Conservation (phyloP, 176 grass and related monocot species). For the Oropetium thomaeum region DNA sequence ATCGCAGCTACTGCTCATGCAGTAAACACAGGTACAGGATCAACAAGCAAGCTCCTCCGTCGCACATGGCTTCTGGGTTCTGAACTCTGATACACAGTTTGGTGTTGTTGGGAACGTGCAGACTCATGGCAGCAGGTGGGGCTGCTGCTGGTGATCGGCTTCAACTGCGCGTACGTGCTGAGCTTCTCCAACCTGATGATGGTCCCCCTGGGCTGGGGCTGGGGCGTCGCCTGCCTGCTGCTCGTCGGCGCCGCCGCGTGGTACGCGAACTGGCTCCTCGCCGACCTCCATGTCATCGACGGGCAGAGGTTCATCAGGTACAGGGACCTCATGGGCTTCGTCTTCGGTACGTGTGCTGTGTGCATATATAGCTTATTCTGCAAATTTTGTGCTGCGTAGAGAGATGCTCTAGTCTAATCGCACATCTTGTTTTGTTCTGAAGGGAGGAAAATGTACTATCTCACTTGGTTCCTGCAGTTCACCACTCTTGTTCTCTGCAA, state of each 20-base stretch:
- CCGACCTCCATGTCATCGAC: conserved; percentile 61
- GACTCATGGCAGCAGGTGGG: conserved; percentile 83
- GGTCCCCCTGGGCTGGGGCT: conserved; percentile 69
- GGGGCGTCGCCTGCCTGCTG: conserved; percentile 65
- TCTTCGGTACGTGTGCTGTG: conserved; percentile 55
- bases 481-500: conserved; percentile 61
- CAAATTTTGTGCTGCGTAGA: background rate
- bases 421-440: background rate
- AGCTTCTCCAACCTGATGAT: conserved; percentile 91
- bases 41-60: background rate
- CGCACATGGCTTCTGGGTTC: background rate
- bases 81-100: background rate
- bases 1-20: conserved; percentile 55
- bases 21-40: conserved; percentile 52
- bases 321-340: conserved; percentile 82
- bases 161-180: conserved; percentile 97
- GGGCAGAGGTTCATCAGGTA: conserved; percentile 76
- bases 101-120: background rate
- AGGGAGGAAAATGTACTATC: conserved; percentile 76
- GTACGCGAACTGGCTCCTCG: conserved; percentile 84
- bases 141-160: conserved; percentile 61
- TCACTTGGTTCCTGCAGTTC: conserved; percentile 84
- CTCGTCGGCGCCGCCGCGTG: conserved; percentile 45
- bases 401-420: background rate
- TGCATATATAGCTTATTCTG: background rate